Conservation (phyloP, 1,284 basidiomycete genomes). For the Neonothopanus nambi region DNA sequence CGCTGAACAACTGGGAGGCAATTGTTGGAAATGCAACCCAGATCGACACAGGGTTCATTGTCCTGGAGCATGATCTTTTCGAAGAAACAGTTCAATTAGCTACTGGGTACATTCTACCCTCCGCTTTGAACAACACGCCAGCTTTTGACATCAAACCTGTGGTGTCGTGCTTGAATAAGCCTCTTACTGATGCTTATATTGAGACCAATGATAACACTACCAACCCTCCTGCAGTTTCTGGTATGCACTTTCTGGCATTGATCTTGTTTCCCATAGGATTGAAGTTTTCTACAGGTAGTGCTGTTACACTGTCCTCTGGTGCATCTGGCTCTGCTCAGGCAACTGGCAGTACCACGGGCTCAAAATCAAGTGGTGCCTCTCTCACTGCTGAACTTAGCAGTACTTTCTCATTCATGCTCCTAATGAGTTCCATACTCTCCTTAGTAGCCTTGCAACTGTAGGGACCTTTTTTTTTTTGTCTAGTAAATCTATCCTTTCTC, state of each 20-base stretch:
- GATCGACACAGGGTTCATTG: conserved; percentile 63
- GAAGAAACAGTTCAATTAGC: conserved; percentile 70
- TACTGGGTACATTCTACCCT: conserved; percentile 69
- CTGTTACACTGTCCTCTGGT: conserved; percentile 33
- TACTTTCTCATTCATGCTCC: neutral
- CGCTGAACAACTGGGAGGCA: conserved; percentile 63
- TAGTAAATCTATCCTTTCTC: neutral
- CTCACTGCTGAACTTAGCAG: neutral
- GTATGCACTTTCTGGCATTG: conserved; percentile 23
- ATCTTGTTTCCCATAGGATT: neutral
- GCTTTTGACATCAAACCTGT: conserved; percentile 66
- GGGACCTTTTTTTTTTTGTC: neutral
- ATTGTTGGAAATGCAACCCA: conserved; percentile 56
- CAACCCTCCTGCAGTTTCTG: conserved; percentile 45
- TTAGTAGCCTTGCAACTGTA: neutral
- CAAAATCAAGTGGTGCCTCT: neutral
- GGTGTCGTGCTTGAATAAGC: conserved; percentile 63
- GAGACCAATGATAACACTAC: conserved; percentile 67
- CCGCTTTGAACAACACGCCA: conserved; percentile 60
- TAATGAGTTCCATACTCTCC: neutral
- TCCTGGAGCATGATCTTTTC: conserved; percentile 77
- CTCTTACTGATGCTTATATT: conserved; percentile 60
- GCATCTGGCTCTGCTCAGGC: conserved; percentile 34
- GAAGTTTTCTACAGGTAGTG: conserved; percentile 24
- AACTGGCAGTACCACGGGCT: conserved; percentile 18